Percentiles rank a stretch among this genome's conserved stretches.
phyloP scores from a whole-genome alignment of 2,329 filamentous ascomycete genomes.

The Metarhizium brunneum region DNA sequence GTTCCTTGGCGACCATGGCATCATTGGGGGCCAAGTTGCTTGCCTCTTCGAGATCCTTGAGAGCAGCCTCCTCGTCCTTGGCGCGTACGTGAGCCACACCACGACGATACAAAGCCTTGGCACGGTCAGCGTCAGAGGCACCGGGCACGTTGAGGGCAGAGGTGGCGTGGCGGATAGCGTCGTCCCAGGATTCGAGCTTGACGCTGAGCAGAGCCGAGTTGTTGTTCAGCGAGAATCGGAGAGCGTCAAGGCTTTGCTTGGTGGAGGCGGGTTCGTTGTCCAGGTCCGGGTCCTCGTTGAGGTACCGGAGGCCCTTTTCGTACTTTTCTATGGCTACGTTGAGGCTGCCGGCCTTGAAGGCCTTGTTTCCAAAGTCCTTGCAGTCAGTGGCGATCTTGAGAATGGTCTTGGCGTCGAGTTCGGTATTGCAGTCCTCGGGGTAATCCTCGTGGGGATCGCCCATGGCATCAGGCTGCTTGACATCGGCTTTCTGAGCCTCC shows the following conservation, averaged over 20 bases:
- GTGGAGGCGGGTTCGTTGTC: constrained; percentile 64
- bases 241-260: constrained; percentile 55
- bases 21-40: constrained; percentile 67
- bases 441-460: constrained; percentile 95
- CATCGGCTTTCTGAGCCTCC: constrained; percentile 55
- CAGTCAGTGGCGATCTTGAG: constrained; percentile 73
- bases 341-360: constrained; percentile 74
- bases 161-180: constrained; percentile 60
- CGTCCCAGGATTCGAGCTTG: constrained; percentile 65
- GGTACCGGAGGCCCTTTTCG: constrained; percentile 82
- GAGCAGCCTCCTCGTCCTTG: constrained; percentile 77
- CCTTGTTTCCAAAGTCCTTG: constrained; percentile 87
- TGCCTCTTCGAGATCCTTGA: constrained; percentile 67
- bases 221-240: constrained; percentile 80
- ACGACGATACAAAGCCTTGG: constrained; percentile 81
- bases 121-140: constrained; percentile 67
- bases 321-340: constrained; percentile 77
- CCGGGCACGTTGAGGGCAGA: constrained; percentile 61
- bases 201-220: constrained; percentile 81
- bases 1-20: constrained; percentile 63
- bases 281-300: constrained; percentile 72
- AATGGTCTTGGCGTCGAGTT: constrained; percentile 57
- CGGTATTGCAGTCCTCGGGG: constrained; percentile 67
- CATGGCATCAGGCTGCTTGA: constrained; percentile 65
- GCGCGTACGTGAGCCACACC: constrained; percentile 64